These are phyloP conservation scores for Lycium ferocissimum DNA, from an alignment of 257 asterid genomes.

Conservation along the genomic window DNA sequence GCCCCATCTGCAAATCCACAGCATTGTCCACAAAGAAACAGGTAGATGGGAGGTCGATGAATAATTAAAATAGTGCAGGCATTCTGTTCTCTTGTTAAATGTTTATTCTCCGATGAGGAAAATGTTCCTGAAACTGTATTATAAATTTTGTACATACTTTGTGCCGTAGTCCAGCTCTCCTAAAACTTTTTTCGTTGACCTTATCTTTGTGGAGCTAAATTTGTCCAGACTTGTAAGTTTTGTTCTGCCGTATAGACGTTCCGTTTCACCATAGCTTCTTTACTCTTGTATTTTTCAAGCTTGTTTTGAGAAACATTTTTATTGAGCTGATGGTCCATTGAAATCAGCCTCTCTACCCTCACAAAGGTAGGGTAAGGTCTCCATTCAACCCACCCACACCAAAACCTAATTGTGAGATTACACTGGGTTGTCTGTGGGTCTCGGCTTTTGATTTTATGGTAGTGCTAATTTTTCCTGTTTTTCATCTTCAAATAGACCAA, in stretches of 20 bases:
- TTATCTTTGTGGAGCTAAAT: slow-evolving; percentile 45
- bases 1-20: slow-evolving; percentile 80
- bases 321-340: too few species aligned
- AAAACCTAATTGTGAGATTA: too few species aligned
- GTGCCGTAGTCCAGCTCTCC: slow-evolving; percentile 44
- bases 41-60: slow-evolving; percentile 26
- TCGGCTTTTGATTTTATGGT: too few species aligned
- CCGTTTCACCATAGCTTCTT: background rate
- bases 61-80: slow-evolving; percentile 23
- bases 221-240: slow-evolving; percentile 59
- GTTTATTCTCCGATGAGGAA: slow-evolving; percentile 45
- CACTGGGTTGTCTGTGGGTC: too few species aligned
- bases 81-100: slow-evolving; percentile 37
- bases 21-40: slow-evolving; percentile 53
- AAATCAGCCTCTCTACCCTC: too few species aligned
- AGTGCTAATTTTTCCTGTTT: background rate
- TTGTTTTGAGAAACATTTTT: too few species aligned
- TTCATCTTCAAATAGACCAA: background rate
- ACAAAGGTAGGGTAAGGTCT: too few species aligned
- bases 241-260: slow-evolving; percentile 34
- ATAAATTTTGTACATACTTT: slow-evolving; percentile 64
- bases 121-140: slow-evolving; percentile 51
- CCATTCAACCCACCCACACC: too few species aligned
- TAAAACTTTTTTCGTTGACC: slow-evolving; percentile 43
- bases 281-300: background rate